Conservation (phyloP, 192 early-diverging fungal genomes). For the Backusella parvicylindrica region DNA sequence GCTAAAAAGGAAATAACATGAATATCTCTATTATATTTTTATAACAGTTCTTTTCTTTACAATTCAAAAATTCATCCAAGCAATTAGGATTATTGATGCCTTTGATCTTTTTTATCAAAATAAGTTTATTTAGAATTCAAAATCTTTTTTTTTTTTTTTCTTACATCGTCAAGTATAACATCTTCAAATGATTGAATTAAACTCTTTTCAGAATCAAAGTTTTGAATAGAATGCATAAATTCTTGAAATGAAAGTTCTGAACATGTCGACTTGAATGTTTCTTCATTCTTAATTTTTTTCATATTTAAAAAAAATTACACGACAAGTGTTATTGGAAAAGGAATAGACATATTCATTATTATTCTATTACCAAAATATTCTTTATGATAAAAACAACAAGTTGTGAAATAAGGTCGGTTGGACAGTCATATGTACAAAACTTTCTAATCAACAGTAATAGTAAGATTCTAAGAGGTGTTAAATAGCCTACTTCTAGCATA, state of each 20-base stretch:
- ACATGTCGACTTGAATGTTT: background rate
- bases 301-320: background rate
- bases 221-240: background rate
- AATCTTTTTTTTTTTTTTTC: background rate
- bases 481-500: background rate
- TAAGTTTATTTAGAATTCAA: background rate
- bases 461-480: background rate
- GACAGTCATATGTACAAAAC: constrained; percentile 2
- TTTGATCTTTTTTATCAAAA: background rate
- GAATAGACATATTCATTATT: background rate
- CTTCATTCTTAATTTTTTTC: background rate
- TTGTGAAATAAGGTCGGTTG: constrained; percentile 1
- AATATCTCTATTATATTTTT: background rate
- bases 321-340: background rate
- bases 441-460: background rate
- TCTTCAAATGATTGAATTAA: background rate
- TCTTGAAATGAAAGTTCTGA: background rate
- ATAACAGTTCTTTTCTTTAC: background rate
- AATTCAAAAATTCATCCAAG: background rate
- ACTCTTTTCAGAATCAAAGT: background rate
- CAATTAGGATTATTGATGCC: background rate
- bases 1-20: background rate
- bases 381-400: constrained; percentile 2
- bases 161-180: background rate
- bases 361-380: background rate